phyloP scores from a whole-genome alignment of 2,329 filamentous ascomycete genomes.

The Aspergillus niger region DNA sequence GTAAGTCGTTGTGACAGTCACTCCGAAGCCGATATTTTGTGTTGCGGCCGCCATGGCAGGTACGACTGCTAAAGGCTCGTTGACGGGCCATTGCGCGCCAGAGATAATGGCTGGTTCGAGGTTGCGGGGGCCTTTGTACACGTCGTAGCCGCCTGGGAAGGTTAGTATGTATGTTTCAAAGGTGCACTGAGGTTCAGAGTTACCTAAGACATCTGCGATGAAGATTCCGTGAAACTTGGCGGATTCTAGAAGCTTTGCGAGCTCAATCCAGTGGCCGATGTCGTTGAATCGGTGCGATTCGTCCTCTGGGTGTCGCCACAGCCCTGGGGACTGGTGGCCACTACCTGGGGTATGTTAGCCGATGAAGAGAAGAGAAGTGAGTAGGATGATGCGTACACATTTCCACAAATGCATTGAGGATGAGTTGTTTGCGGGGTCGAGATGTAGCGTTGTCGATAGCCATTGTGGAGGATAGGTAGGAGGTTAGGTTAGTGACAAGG shows the following conservation, averaged over 20 bases:
- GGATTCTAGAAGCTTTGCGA: slow-evolving; percentile 61
- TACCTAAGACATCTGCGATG: slow-evolving; percentile 65
- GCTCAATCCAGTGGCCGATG: slow-evolving; percentile 61
- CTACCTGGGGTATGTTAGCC: slow-evolving; percentile 37
- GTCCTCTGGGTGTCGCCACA: slow-evolving; percentile 67
- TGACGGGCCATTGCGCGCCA: slow-evolving; percentile 71
- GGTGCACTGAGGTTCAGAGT: fast-evolving
- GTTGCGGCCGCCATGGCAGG: slow-evolving; percentile 70
- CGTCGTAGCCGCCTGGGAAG: slow-evolving; percentile 63
- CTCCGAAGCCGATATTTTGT: slow-evolving; percentile 67
- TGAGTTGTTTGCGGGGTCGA: slow-evolving; percentile 47
- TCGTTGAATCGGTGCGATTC: slow-evolving; percentile 63
- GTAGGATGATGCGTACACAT: slow-evolving; percentile 40
- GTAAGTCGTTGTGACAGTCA: slow-evolving; percentile 69
- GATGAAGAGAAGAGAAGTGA: background rate
- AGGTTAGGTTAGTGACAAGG: background rate
- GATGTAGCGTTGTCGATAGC: background rate
- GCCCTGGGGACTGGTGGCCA: slow-evolving; percentile 57
- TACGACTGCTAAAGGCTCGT: slow-evolving; percentile 65
- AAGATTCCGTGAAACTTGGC: slow-evolving; percentile 68
- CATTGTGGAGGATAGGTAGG: background rate
- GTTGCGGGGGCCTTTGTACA: slow-evolving; percentile 64
- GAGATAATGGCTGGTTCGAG: slow-evolving; percentile 62
- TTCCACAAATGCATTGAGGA: slow-evolving; percentile 56
- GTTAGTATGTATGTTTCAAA: background rate